Conservation (phyloP, 495 filamentous ascomycete species). For the Massariosphaeria phaeospora region DNA sequence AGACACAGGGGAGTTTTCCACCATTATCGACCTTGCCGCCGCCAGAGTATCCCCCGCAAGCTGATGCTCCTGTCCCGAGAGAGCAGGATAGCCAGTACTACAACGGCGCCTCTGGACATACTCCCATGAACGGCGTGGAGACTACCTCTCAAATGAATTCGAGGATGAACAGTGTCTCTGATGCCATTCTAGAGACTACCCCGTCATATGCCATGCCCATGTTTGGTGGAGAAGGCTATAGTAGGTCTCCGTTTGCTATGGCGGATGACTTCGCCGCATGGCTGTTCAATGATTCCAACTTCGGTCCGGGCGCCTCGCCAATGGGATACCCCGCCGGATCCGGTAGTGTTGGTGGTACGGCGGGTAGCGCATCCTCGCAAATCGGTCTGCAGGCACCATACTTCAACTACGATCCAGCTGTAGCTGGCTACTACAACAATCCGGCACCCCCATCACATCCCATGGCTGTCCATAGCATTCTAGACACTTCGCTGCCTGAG, state of each 20-base stretch:
- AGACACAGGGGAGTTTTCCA: constrained; percentile 31
- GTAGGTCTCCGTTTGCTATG: constrained; percentile 81
- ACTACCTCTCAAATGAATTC: constrained; percentile 17
- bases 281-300: constrained; percentile 68
- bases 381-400: constrained; percentile 36
- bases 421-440: constrained; percentile 30
- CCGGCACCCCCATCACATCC: constrained; percentile 56
- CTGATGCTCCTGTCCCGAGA: neutral
- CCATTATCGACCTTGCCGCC: constrained; percentile 30
- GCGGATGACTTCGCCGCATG: constrained; percentile 90
- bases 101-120: constrained; percentile 27
- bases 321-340: constrained; percentile 25
- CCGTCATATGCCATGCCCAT: constrained; percentile 70
- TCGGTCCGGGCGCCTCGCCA: constrained; percentile 26
- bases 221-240: constrained; percentile 75
- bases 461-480: constrained; percentile 85
- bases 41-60: constrained; percentile 16
- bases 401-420: constrained; percentile 34
- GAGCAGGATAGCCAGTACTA: constrained; percentile 29
- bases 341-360: neutral
- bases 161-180: constrained; percentile 41
- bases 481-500: constrained; percentile 74
- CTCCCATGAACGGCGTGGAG: constrained; percentile 27
- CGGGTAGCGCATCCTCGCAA: constrained; percentile 18
- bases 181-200: constrained; percentile 55